A percentile compares a stretch with the other conserved stretches of the same genome.
Evolutionary conservation across 345 rosid genomes (phyloP).

Genomic region (Eucalyptus marginata): DNA sequence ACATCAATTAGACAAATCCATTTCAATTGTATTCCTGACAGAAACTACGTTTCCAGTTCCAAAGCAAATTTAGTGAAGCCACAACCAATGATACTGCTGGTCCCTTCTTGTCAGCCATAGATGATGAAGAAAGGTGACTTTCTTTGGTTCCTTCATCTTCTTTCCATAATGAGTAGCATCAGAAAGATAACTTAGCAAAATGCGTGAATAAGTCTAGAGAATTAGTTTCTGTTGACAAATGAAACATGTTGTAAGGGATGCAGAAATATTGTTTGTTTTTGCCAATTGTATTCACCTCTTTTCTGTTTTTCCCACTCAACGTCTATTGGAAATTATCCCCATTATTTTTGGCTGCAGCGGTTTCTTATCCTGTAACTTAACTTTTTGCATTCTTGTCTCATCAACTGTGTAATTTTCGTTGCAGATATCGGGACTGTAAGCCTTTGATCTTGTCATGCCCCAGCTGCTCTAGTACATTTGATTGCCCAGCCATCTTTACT

Average conservation of each 20-base stretch:
- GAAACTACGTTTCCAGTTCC: slow-evolving; percentile 37
- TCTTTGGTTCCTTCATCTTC: background rate
- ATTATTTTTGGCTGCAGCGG: background rate
- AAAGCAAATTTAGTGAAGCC: slow-evolving; percentile 42
- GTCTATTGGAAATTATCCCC: background rate
- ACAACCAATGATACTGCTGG: slow-evolving; percentile 34
- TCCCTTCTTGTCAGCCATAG: slow-evolving; percentile 44
- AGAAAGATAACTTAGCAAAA: background rate
- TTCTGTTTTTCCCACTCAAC: background rate
- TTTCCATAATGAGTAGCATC: background rate
- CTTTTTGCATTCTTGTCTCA: background rate
- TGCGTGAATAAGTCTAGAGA: background rate
- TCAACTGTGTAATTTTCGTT: background rate
- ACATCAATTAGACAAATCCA: background rate
- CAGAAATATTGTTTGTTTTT: background rate
- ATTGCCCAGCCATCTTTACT: slow-evolving; percentile 58
- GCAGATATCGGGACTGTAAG: slow-evolving; percentile 74
- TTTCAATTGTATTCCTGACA: background rate
- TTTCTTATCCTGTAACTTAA: background rate
- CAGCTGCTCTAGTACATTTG: slow-evolving; percentile 65
- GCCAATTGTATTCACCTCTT: background rate
- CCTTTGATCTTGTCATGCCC: slow-evolving; percentile 76
- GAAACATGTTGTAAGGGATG: background rate
- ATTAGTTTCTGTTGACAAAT: background rate
- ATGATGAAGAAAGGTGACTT: slow-evolving; percentile 73